Conservation (phyloP, 2,329 filamentous ascomycete species). For the Aspergillus sp. region DNA sequence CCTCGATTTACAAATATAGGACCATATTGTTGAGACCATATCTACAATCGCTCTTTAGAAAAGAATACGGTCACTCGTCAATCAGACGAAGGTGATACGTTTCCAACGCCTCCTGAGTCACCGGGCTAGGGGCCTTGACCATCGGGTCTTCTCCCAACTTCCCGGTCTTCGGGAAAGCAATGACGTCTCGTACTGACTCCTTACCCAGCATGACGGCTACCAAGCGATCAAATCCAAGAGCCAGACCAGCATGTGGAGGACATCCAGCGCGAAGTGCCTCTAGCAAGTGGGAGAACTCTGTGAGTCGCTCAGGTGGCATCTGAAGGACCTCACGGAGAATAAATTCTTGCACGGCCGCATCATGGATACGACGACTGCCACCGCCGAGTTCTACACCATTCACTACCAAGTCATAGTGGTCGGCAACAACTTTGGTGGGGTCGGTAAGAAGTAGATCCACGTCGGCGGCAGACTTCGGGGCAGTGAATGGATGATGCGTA, state of each 20-base stretch:
- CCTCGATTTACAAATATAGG: background rate
- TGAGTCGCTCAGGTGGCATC: conserved; percentile 70
- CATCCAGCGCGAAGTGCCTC: conserved; percentile 81
- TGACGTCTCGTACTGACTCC: conserved; percentile 83
- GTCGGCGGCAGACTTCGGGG: conserved; percentile 71
- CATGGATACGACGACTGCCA: conserved; percentile 88
- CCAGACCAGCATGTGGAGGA: conserved; percentile 91
- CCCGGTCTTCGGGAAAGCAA: conserved; percentile 93
- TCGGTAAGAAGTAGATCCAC: conserved; percentile 71
- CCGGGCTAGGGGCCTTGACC: conserved; percentile 71
- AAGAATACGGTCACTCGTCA: conserved; percentile 9
- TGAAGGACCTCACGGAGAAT: conserved; percentile 80
- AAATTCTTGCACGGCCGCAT: conserved; percentile 77
- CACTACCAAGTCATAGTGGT: conserved; percentile 93
- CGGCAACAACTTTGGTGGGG: conserved; percentile 71
- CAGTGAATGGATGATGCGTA: conserved; percentile 95
- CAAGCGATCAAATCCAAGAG: conserved; percentile 86
- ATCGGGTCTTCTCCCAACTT: conserved; percentile 84
- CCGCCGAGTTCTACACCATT: conserved; percentile 95
- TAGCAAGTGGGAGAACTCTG: conserved; percentile 81
- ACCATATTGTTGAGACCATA: background rate
- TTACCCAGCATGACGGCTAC: conserved; percentile 76
- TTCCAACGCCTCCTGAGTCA: conserved; percentile 61
- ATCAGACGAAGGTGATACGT: conserved; percentile 58
- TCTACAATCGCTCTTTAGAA: background rate